Base-by-base conservation (phyloP, 176 grass and related monocot genomes). In the Pharus latifolius region DNA sequence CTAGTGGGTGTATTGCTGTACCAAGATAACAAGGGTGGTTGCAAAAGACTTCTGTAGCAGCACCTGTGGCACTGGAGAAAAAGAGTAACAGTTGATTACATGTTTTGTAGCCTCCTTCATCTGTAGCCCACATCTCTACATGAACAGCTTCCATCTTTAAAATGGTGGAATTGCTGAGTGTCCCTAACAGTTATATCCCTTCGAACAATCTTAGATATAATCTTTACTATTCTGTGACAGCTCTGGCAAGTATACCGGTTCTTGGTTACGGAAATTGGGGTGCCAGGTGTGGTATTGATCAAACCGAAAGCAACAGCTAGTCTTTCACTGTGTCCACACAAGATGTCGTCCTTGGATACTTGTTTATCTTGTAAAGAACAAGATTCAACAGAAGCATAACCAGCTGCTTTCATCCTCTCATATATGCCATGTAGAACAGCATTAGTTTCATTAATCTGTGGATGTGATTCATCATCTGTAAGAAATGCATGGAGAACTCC, bases 241-340 rank as follows among this genome's bases (percentile, higher is more conserved):
- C 33, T 89, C 20, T 90, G 83, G 54, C 94, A 98, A 77, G 88
- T 98, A 65, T 90, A 90, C 44, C 75, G 67, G 62, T 98, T 98
- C 75, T 98, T 98, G 13, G 89, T 98, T 46, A 98, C 62, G 67
- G 60, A 87, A 81, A 98, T 80, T 26, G 81, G 83, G 54, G 68
- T 83, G 15, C 94, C 94, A 33, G 89, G 94, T 81, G 83, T 49
- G 13, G 83, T 98, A 83, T 87, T 98, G 56, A 98, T 91, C 76
- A 98, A 80, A 73, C 89, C 94, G 46, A 93, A 98, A 71, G 74
- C 86, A 72, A 98, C 81, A 78, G 89, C 94, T 70, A 75, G 57
- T 84, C 89, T 91, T 74, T 98, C 89, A 33, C 89, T 98, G 46
- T 98, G 94, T 17, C 94, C 94, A 54, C 94, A 98, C 18, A 93